Evolutionary conservation across 2,329 filamentous ascomycete genomes (phyloP).

Genomic region (Teratosphaeria viscida): DNA sequence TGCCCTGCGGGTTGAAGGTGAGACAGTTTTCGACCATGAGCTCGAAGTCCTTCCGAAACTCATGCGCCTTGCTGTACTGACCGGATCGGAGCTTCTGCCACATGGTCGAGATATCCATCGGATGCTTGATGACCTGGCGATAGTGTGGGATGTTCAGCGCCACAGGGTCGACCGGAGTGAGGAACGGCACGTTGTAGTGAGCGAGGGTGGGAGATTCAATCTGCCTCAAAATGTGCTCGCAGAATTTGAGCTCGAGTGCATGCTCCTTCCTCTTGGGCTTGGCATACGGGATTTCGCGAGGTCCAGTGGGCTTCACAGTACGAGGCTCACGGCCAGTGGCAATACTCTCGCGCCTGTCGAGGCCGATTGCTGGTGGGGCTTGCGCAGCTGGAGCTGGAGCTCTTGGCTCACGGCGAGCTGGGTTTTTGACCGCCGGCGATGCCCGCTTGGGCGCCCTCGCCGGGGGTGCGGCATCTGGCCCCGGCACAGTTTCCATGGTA

Average conservation of each 20-base stretch:
- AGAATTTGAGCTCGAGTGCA: slow-evolving; percentile 81
- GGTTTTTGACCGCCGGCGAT: slow-evolving; percentile 19
- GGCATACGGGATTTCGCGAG: slow-evolving; percentile 82
- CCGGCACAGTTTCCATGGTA: slow-evolving; percentile 50
- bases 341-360: slow-evolving; percentile 76
- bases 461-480: slow-evolving; percentile 45
- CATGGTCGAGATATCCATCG: slow-evolving; percentile 89
- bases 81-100: slow-evolving; percentile 64
- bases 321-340: slow-evolving; percentile 74
- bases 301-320: slow-evolving; percentile 82
- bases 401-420: slow-evolving; percentile 24
- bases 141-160: slow-evolving; percentile 90
- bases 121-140: slow-evolving; percentile 87
- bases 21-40: slow-evolving; percentile 84
- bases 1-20: slow-evolving; percentile 76
- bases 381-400: slow-evolving; percentile 44
- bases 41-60: slow-evolving; percentile 73
- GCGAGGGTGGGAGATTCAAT: slow-evolving; percentile 64
- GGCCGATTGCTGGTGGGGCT: slow-evolving; percentile 64
- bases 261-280: slow-evolving; percentile 87
- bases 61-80: slow-evolving; percentile 70
- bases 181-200: slow-evolving; percentile 61
- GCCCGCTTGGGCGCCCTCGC: slow-evolving; percentile 34
- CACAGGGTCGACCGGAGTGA: slow-evolving; percentile 80
- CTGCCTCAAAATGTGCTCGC: slow-evolving; percentile 69